phyloP scores from a whole-genome alignment of 2,329 filamentous ascomycete species.

The Chrysoporthe deuterocubensis region DNA sequence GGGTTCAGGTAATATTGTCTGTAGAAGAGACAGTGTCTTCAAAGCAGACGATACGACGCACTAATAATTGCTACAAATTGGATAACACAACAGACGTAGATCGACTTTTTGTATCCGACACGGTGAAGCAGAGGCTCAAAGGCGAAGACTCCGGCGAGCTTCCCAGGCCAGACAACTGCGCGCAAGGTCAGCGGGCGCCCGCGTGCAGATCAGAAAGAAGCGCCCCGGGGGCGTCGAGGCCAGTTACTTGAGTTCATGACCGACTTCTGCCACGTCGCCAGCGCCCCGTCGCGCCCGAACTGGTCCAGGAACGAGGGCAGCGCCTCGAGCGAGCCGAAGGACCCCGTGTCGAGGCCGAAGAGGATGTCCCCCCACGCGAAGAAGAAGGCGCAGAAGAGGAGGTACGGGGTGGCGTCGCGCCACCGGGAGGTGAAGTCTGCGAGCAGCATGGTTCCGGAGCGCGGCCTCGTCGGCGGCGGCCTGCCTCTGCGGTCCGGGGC shows the following conservation, averaged over 20 bases:
- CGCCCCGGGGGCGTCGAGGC: background rate
- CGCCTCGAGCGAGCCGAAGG: constrained; percentile 17
- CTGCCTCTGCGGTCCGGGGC: background rate
- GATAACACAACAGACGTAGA: constrained; percentile 7
- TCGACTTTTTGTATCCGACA: constrained; percentile 18
- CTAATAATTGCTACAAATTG: background rate
- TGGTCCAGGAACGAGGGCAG: constrained; percentile 17
- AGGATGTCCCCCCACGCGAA: constrained; percentile 29
- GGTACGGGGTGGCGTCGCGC: constrained; percentile 29
- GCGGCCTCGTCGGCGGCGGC: background rate
- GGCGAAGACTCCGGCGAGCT: constrained; percentile 4
- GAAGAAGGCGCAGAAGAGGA: constrained; percentile 28
- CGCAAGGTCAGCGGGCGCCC: background rate
- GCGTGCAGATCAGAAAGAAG: too few species aligned
- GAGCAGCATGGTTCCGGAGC: background rate
- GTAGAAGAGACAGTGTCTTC: too few species aligned
- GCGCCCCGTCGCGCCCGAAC: background rate
- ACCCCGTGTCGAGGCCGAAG: constrained; percentile 29
- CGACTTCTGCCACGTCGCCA: constrained; percentile 15
- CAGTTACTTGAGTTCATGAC: constrained; percentile 20
- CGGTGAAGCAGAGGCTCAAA: constrained; percentile 22
- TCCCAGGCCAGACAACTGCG: constrained; percentile 19
- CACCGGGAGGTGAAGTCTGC: constrained; percentile 4
- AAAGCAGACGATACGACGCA: background rate
- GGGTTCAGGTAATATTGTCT: too few species aligned